These are phyloP conservation scores for Exophiala oligosperma DNA, from an alignment of 2,329 filamentous ascomycete species.

Conservation along the genomic window DNA sequence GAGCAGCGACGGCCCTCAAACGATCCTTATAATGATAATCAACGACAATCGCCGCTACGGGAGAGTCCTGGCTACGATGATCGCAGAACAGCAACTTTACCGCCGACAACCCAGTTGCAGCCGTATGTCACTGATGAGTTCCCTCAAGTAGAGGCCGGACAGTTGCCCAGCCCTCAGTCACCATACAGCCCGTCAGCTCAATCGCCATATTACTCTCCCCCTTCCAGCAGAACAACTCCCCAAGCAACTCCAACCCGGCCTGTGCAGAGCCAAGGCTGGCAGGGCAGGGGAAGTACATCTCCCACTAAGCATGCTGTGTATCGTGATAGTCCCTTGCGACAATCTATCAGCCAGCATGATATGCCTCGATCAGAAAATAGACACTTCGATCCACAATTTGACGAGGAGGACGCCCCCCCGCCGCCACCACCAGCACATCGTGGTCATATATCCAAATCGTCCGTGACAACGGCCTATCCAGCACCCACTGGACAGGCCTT, in stretches of 20 bases:
- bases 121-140: conserved; percentile 41
- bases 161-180: conserved; percentile 6
- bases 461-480: conserved; percentile 8
- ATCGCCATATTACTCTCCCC: conserved; percentile 18
- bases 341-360: conserved; percentile 32
- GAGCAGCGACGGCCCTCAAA: conserved; percentile 12
- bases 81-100: conserved; percentile 46
- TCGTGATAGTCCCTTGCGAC: conserved; percentile 32
- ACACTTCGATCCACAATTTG: conserved; percentile 19
- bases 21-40: conserved; percentile 2
- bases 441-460: conserved; percentile 10
- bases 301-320: conserved; percentile 29
- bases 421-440: conserved; percentile 37
- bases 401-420: conserved; percentile 32
- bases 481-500: conserved; percentile 19
- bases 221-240: conserved; percentile 10
- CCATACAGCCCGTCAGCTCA: conserved; percentile 3
- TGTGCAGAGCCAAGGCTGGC: conserved; percentile 15
- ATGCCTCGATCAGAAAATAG: conserved; percentile 21
- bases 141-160: not conserved
- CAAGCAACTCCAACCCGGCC: conserved; percentile 8
- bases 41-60: not conserved
- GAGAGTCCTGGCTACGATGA: conserved; percentile 2
- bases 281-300: conserved; percentile 25
- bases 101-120: conserved; percentile 49